Conservation (phyloP, 2,329 filamentous ascomycete genomes). For the Epichloe aotearoae region DNA sequence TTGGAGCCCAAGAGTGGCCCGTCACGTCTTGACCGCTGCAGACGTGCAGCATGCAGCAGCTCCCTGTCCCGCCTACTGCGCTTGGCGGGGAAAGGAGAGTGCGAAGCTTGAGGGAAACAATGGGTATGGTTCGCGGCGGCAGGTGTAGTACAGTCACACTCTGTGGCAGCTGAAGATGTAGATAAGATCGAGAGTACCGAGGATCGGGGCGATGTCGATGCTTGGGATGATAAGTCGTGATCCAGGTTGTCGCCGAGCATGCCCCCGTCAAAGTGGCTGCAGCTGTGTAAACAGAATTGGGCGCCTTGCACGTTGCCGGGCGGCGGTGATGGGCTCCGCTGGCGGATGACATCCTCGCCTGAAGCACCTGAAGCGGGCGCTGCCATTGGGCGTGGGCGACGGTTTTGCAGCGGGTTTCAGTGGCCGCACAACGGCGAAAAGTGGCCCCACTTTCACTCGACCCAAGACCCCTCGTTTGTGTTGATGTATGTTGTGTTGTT, state of each 20-base stretch:
- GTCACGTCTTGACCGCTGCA: slow-evolving; percentile 30
- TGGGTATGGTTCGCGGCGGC: slow-evolving; percentile 10
- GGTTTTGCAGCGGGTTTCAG: neutral
- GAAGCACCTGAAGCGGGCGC: slow-evolving; percentile 1
- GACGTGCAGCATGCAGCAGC: slow-evolving; percentile 35
- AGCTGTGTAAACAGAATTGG: slow-evolving; percentile 30
- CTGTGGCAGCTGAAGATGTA: neutral
- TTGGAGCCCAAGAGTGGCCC: slow-evolving; percentile 13
- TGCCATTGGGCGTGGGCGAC: slow-evolving; percentile 5
- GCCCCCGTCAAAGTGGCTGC: slow-evolving; percentile 9
- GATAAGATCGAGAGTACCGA: neutral
- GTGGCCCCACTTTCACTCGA: neutral
- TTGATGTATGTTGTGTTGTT: neutral
- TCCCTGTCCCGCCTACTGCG: slow-evolving; percentile 28
- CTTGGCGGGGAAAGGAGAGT: slow-evolving; percentile 2
- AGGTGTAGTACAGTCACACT: neutral
- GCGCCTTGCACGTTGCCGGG: slow-evolving; percentile 25
- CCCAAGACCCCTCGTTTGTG: neutral
- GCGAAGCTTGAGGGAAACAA: slow-evolving; percentile 9
- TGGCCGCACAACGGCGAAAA: neutral
- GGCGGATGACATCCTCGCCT: slow-evolving; percentile 3
- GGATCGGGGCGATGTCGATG: slow-evolving; percentile 8
- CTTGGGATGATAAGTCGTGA: slow-evolving; percentile 12
- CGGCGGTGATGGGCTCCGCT: slow-evolving; percentile 14
- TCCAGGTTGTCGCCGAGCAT: slow-evolving; percentile 14